Evolutionary conservation across 2,329 filamentous ascomycete species (phyloP).

Genomic region (Scorias spongiosa): DNA sequence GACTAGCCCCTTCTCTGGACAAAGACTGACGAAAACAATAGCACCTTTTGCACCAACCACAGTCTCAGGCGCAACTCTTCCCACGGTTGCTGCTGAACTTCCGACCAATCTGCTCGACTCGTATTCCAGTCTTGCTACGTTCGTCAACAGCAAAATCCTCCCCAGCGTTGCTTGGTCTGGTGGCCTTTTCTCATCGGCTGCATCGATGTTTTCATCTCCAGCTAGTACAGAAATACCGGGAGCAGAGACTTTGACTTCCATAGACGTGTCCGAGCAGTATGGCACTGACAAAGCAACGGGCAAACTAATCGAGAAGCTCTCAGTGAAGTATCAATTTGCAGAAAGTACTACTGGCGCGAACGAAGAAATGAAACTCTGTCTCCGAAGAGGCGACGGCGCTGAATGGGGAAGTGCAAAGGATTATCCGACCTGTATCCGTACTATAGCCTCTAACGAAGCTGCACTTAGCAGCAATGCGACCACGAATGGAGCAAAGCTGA

Average conservation of each 20-base stretch:
- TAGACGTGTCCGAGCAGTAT: constrained; percentile 11
- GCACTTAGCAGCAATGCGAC: neutral
- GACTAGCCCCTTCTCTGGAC: neutral
- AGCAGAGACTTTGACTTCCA: constrained; percentile 2
- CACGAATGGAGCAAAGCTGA: constrained; percentile 8
- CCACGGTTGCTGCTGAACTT: constrained; percentile 11
- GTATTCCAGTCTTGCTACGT: constrained; percentile 17
- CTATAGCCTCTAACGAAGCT: constrained; percentile 8
- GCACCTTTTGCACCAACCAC: constrained; percentile 28
- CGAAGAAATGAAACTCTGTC: constrained; percentile 24
- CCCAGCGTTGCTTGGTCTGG: constrained; percentile 18
- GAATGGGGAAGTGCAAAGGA: constrained; percentile 23
- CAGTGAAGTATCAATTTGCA: constrained; percentile 10
- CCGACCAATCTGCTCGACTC: constrained; percentile 16
- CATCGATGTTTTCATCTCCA: constrained; percentile 6
- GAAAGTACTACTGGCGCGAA: constrained; percentile 23
- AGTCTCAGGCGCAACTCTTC: constrained; percentile 19
- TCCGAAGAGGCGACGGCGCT: constrained; percentile 18
- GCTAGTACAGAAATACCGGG: no score
- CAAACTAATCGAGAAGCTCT: constrained; percentile 9
- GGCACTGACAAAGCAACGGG: constrained; percentile 12
- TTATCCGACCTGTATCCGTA: constrained; percentile 16
- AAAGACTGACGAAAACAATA: constrained; percentile 5
- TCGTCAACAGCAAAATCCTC: constrained; percentile 18
- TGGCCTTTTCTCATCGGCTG: constrained; percentile 11